Base-by-base conservation (phyloP, 352 stramenopile genomes). In the Plasmopara halstedii region DNA sequence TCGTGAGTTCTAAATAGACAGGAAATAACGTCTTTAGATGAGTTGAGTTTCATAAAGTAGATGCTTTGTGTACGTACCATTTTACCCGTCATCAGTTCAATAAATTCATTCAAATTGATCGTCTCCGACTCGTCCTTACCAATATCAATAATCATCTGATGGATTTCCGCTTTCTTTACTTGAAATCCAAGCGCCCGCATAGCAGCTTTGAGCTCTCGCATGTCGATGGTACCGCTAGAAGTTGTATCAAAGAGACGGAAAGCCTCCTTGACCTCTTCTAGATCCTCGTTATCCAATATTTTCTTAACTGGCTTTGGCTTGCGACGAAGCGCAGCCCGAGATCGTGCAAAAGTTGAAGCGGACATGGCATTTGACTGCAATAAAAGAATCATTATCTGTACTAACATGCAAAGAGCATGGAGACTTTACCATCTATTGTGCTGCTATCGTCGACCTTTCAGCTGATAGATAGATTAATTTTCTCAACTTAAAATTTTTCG, bases 161-260 rank as follows among this genome's bases (percentile, higher is more conserved):
- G 72, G 46, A 98, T 95, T 64, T 97, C 88, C 5, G 78, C 76
- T 64, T 95, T 96, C 66, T 95, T 95, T 10, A 94, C 77, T 47
- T 96, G 85, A 56, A 97, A 98, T 1, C 92, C 92, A 4, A 98
- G 71, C 31, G 92, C 91, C 6, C 91, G 73, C 78, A 97, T 97
- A 8, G 89, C 91, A 1, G 91, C 92, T 62, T 98, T 98, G 17
- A 98, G 74, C 69, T 98, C 92, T 1, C 87, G 73, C 15, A 93
- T 79, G 53, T 97, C 91, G 29, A 98, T 97, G 2, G 64, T 73
- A 3, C 91, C 84, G 33, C 78, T 96, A 17, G 80, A 81, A 39
- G 97, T 86, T 2, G 85, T 93, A 57, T 97, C 92, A 50, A 98
- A 97, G 27, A 97, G 71, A 35, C 86, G 89, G 56, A 97, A 97